Base-by-base conservation (phyloP, 1,139 yeast species). In the Debaryomyces subglobosus region DNA sequence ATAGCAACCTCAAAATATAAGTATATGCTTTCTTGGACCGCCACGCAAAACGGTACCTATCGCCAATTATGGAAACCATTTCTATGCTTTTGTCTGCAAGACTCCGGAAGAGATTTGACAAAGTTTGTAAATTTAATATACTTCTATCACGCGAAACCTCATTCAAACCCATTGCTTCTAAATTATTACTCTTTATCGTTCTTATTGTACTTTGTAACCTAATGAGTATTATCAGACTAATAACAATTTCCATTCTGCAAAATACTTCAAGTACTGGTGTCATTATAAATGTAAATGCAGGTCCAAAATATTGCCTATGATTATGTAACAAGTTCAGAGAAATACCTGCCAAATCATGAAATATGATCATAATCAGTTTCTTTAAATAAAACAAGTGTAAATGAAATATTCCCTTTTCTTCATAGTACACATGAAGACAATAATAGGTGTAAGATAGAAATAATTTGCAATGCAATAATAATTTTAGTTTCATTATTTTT, bases 301-400 rank as follows among this genome's bases (percentile, higher is more conserved):
- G 25, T 12, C 38, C 38, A 35, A 35, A 35, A 10, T 5, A 35
- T 21, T 35, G n/a, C n/a, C 16, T 35, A 21, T n/a, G 20, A 35
- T 18, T 20, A 18, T 8, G 13, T 20, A 35, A 35, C 15, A 35
- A 20, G 5, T 23, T 10, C 10, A 8, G 13, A 4, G 39, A 37
- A 37, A 37, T 23, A 5, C 25, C 35, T 8, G 34, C 21, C 13
- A 47, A 40, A 4, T 47, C 50, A 15, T 40, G 32, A 33, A 36
- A 41, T 13, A 47, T 40, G 13, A 37, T 38, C 20, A 21, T 8
- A 15, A 18, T 18, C 20, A 55, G 36, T 47, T 61, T 61, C 24
- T 57, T 54, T 13, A 53, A 41, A 46, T 60, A 63, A 36, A 57
- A 60, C 34, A 49, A 60, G n/a, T 57, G 59, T 12, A 59, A 51